Base-by-base conservation (phyloP, 2,329 filamentous ascomycete species). In the Phialophora verrucosa region DNA sequence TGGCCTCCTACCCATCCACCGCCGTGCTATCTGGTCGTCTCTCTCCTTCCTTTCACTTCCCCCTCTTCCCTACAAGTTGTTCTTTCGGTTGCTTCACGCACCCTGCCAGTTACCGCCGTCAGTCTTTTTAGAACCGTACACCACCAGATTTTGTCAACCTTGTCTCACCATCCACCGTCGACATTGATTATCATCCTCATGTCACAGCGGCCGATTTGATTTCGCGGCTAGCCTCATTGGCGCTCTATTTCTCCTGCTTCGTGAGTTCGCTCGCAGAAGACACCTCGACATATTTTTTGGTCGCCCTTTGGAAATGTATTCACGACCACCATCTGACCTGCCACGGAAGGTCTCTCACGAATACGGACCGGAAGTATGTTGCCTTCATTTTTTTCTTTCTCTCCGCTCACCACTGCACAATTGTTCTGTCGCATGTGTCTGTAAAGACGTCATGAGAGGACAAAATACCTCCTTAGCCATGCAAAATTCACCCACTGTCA, bases 321-420 rank as follows among this genome's bases (percentile, higher is more conserved):
- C 63, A 29, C 62, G 67, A 23, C 64, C 63, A 20, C 44, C 64
- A 8, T 59, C 68, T 31, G 63, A 70, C 12, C 10, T 44, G 29
- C 50, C 55, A 51, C 68, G 65, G 29, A 68, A 66, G 58, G 31
- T 60, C 35, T 58, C 63, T 23, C 59, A 53, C 38, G 64, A 69
- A 10, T 35, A 61, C 14, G 32, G 47, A 31, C 42, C 63, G 14
- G 68, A 70, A 63, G 68, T 70, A 68, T 56, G 69, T 66, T 49
- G 25, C 14, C 23, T 53, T 51, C 47, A 6, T 38, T 49, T 20
- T 23, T 29, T 4, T 59, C 12, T 53, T 7, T 8, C 53, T 55
- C 23, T 25, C 23, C 23, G 25, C 17, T 20, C 53, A 23, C n/a
- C 53, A 58, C 29, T 51, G 23, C 62, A 50, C 29, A n/a, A 44